Percentiles rank a stretch among this genome's conserved stretches.
Evolutionary conservation across 352 stramenopile species (phyloP).

Genomic region (Halophytophthora polymorphica): DNA sequence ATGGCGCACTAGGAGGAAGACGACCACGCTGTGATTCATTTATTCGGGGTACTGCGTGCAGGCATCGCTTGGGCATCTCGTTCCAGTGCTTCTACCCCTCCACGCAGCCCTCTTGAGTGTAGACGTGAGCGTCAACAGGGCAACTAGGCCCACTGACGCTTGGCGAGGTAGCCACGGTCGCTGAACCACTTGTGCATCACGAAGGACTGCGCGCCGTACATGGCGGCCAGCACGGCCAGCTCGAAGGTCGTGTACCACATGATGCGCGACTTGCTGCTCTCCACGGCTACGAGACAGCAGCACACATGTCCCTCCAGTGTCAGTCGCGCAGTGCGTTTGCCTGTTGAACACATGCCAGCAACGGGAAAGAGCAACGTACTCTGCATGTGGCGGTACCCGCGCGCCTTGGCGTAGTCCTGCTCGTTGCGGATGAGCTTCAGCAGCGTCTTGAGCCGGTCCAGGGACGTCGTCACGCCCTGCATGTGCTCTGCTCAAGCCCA

Average conservation of each 20-base stretch:
- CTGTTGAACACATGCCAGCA: too few relatives aligned
- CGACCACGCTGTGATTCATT: too few relatives aligned
- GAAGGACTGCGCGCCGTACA: slow-evolving; percentile 75
- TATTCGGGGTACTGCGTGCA: too few relatives aligned
- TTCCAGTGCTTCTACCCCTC: too few relatives aligned
- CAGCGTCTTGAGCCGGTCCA: slow-evolving; percentile 57
- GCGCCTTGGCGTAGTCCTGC: slow-evolving; percentile 71
- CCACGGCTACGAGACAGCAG: slow-evolving; percentile 33
- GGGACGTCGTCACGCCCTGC: slow-evolving; percentile 55
- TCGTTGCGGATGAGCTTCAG: slow-evolving; percentile 75
- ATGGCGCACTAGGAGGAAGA: too few relatives aligned
- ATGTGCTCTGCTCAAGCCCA: slow-evolving; percentile 49
- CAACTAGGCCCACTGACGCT: slow-evolving; percentile 69
- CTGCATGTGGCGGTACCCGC: slow-evolving; percentile 65
- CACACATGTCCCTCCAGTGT: slow-evolving; percentile 1
- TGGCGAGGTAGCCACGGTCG: slow-evolving; percentile 64
- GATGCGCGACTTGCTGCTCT: slow-evolving; percentile 77
- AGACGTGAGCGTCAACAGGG: neutral
- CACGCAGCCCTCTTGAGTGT: neutral
- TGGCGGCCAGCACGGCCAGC: slow-evolving; percentile 54
- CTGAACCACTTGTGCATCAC: slow-evolving; percentile 86
- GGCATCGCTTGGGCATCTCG: too few relatives aligned
- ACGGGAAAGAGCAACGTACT: slow-evolving; percentile 67
- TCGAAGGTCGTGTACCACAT: slow-evolving; percentile 80
- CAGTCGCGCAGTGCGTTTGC: too few relatives aligned